Evolutionary conservation across 75 land plant species (phyloP).

Genomic region (Pseudotsuga menziesii): DNA sequence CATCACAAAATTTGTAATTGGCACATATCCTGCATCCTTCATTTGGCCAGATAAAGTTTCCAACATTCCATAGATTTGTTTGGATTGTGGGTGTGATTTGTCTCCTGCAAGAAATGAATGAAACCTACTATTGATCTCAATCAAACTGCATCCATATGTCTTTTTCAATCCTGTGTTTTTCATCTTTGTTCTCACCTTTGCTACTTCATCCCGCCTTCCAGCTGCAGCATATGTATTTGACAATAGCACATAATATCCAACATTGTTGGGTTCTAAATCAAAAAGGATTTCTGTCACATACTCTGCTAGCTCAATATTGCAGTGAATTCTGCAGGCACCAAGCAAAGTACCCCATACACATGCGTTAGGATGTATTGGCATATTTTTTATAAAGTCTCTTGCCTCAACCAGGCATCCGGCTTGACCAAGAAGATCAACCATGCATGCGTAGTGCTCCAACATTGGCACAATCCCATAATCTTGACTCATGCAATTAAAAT

Average conservation of each 20-base stretch:
- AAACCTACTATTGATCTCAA: not conserved
- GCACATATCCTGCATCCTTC: too few relatives aligned
- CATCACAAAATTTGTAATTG: too few relatives aligned
- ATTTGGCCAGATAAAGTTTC: too few relatives aligned
- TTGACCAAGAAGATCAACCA: constrained; percentile 60
- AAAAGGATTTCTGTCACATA: constrained; percentile 25
- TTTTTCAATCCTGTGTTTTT: not conserved
- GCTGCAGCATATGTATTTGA: constrained; percentile 10
- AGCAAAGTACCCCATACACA: constrained; percentile 62
- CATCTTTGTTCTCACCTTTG: not conserved
- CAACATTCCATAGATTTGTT: too few relatives aligned
- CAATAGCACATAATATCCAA: constrained; percentile 1
- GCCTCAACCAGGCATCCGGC: constrained; percentile 44
- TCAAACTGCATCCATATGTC: not conserved
- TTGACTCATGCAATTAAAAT: constrained; percentile 37
- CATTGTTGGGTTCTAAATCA: constrained; percentile 12
- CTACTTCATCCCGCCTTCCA: constrained; percentile 1
- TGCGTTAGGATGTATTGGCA: constrained; percentile 50
- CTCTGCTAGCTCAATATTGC: constrained; percentile 44
- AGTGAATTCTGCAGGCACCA: constrained; percentile 42
- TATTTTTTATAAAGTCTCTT: constrained; percentile 23
- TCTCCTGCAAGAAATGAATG: too few relatives aligned
- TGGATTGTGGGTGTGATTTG: too few relatives aligned
- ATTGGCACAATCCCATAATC: constrained; percentile 28
- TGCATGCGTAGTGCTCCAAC: constrained; percentile 59